Conservation (phyloP, 805 yeast species). For the Wickerhamiella spandovensis region DNA sequence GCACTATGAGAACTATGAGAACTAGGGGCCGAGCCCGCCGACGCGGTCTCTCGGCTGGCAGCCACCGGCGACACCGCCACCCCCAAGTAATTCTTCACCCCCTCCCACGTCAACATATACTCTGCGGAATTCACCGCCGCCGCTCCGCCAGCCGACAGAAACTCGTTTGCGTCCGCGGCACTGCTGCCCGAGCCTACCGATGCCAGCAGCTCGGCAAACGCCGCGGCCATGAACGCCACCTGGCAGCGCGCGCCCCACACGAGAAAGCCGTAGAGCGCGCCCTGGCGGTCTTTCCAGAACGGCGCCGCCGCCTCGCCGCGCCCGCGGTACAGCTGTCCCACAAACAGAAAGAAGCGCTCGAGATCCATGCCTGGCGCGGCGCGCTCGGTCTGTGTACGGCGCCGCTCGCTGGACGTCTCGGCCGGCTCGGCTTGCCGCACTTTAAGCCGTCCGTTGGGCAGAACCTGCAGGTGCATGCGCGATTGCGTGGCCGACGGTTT, state of each 20-base stretch:
- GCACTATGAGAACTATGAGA: no score
- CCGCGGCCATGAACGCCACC: conserved; percentile 59
- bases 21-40: no score
- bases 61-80: neutral
- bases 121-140: conserved; percentile 26
- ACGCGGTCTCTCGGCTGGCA: neutral
- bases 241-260: conserved; percentile 80
- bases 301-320: conserved; percentile 41
- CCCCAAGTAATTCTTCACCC: conserved; percentile 4
- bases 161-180: conserved; percentile 25
- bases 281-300: conserved; percentile 59
- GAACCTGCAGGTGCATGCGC: neutral
- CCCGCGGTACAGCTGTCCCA: conserved; percentile 52
- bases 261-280: conserved; percentile 64
- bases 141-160: neutral
- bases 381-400: conserved; percentile 32
- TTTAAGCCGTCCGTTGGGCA: neutral
- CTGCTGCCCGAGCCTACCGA: conserved; percentile 54
- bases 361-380: conserved; percentile 54
- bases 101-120: conserved; percentile 26
- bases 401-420: neutral
- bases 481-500: neutral
- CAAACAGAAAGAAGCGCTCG: conserved; percentile 71
- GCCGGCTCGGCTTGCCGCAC: neutral
- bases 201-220: conserved; percentile 67